Evolutionary conservation across 1,284 basidiomycete species (phyloP).

Genomic region (Boletus holoroseus): DNA sequence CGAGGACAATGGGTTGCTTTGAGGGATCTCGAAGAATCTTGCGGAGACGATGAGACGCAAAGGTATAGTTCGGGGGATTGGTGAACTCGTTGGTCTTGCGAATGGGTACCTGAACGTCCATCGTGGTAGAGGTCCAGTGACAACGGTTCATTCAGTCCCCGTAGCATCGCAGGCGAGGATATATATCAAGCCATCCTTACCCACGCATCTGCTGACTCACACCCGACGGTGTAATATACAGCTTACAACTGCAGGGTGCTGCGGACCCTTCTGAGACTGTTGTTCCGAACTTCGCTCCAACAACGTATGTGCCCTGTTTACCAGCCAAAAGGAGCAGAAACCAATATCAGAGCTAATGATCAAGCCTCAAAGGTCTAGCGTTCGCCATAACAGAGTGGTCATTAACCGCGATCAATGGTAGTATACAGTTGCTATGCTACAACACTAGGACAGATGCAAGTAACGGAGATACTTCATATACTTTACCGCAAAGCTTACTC

Average conservation of each 20-base stretch:
- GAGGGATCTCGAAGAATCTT: conserved; percentile 53
- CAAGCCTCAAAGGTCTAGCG: neutral
- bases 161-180: neutral
- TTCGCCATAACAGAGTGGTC: neutral
- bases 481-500: conserved; percentile 10
- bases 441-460: conserved; percentile 15
- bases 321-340: neutral
- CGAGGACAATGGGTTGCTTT: conserved; percentile 70
- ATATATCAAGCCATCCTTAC: conserved; percentile 19
- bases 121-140: conserved; percentile 22
- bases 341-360: neutral
- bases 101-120: conserved; percentile 24
- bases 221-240: too few species aligned
- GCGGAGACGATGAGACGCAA: conserved; percentile 59
- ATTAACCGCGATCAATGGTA: conserved; percentile 10
- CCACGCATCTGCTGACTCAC: conserved; percentile 18
- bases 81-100: conserved; percentile 34
- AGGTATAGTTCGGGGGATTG: conserved; percentile 59
- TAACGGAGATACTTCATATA: conserved; percentile 3
- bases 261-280: neutral
- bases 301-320: neutral
- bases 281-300: neutral
- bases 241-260: too few species aligned
- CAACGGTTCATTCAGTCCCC: conserved; percentile 5
- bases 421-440: conserved; percentile 29